Evolutionary conservation across 2,329 filamentous ascomycete genomes (phyloP).

Genomic region (Canariomyces notabilis): DNA sequence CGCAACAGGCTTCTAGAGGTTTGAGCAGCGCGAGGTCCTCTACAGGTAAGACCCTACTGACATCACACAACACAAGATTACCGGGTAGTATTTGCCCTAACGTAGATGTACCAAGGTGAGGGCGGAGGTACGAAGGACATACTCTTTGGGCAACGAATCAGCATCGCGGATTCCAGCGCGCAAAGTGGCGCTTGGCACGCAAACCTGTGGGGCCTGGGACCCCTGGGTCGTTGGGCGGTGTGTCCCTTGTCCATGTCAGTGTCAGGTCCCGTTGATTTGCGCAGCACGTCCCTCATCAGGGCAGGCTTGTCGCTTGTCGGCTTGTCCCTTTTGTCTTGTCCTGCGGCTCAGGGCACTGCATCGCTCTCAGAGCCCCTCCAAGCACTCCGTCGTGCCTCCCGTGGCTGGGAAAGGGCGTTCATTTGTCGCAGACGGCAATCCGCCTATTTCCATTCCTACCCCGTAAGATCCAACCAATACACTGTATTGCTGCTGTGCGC

Average conservation of each 20-base stretch:
- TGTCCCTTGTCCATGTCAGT: constrained; percentile 1
- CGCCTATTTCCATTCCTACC: constrained; percentile 29
- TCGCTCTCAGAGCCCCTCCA: constrained; percentile 15
- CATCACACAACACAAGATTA: too few species aligned
- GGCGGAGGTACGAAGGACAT: too few species aligned
- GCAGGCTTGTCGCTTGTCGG: background rate
- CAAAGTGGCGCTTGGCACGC: constrained; percentile 2
- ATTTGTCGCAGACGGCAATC: constrained; percentile 34
- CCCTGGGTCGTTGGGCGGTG: constrained; percentile 6
- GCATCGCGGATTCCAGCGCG: background rate
- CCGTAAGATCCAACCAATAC: constrained; percentile 31
- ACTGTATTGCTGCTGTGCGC: constrained; percentile 34
- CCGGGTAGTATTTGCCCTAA: too few species aligned
- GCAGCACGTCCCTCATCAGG: too few species aligned
- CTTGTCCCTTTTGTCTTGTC: constrained; percentile 5
- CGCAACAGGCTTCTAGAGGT: too few species aligned
- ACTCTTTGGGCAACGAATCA: constrained; percentile 9
- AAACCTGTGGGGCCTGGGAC: constrained; percentile 3
- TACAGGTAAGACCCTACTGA: background rate
- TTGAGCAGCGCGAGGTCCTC: background rate
- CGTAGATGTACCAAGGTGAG: too few species aligned
- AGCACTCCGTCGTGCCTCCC: constrained; percentile 6
- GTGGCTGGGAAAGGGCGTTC: constrained; percentile 16
- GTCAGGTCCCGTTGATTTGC: constrained; percentile 5
- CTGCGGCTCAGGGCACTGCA: constrained; percentile 6